Percentiles rank a stretch among this genome's conserved stretches.
Conservation (phyloP, 306 rosid genomes). For the Prunus kanzakura region DNA sequence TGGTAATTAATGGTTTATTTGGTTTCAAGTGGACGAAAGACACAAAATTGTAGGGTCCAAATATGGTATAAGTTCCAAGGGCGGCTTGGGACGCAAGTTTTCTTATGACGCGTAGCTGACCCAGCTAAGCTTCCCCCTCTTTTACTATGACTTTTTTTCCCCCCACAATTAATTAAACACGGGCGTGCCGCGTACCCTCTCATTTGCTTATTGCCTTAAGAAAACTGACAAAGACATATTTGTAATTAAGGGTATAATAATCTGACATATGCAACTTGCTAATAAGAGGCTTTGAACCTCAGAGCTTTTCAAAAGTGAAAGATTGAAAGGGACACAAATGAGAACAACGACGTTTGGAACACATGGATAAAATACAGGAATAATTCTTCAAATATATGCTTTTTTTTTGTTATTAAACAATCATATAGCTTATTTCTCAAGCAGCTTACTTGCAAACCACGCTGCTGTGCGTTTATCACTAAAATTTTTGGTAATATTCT, state of each 20-base stretch:
- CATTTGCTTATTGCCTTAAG: neutral
- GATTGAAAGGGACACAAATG: neutral
- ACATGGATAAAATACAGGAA: no score
- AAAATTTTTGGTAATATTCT: no score
- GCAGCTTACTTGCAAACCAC: no score
- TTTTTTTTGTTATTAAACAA: no score
- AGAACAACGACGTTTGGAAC: neutral
- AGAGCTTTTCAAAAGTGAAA: neutral
- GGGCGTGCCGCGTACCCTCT: neutral
- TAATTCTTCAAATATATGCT: no score
- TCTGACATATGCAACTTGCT: neutral
- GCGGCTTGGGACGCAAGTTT: slow-evolving; percentile 4
- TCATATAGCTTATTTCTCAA: no score
- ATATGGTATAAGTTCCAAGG: neutral
- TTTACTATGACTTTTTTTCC: neutral
- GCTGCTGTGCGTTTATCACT: no score
- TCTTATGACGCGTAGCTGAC: neutral
- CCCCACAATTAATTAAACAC: neutral
- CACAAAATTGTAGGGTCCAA: neutral
- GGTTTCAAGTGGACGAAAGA: neutral
- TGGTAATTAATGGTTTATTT: neutral
- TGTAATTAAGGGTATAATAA: neutral
- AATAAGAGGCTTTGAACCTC: neutral
- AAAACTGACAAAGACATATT: neutral
- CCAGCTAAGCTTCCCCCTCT: neutral